phyloP scores from a whole-genome alignment of 179 eudicot species.

The Gypsophila paniculata region DNA sequence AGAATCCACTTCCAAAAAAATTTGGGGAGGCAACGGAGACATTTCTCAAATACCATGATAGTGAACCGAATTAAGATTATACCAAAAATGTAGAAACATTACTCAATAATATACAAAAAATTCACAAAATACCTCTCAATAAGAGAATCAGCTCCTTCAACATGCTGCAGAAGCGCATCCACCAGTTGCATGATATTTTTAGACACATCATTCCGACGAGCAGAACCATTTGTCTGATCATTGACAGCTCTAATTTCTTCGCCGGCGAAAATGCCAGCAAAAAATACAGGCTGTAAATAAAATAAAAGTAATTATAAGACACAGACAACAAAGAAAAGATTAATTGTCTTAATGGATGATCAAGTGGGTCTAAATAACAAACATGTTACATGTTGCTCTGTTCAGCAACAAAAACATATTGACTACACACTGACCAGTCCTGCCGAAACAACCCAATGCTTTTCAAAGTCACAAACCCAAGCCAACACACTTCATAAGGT shows the following conservation, averaged over 20 bases:
- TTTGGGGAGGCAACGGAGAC: too few relatives aligned
- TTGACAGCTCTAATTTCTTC: slow-evolving; percentile 37
- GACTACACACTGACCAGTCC: too few relatives aligned
- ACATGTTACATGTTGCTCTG: slow-evolving; percentile 5
- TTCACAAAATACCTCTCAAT: slow-evolving; percentile 49
- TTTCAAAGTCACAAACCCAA: background rate
- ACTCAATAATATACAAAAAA: background rate
- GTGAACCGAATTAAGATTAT: background rate
- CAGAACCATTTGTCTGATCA: slow-evolving; percentile 33
- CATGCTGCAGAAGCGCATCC: slow-evolving; percentile 46
- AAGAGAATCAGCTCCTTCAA: slow-evolving; percentile 45
- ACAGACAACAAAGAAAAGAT: background rate
- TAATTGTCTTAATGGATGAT: background rate
- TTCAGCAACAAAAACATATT: background rate
- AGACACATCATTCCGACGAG: slow-evolving; percentile 32
- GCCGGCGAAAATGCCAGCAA: slow-evolving; percentile 49
- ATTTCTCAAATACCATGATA: background rate
- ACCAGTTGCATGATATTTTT: slow-evolving; percentile 40
- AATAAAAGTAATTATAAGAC: background rate
- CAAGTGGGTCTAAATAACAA: background rate
- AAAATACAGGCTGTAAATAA: slow-evolving; percentile 73
- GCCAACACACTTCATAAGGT: background rate
- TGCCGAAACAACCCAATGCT: too few relatives aligned
- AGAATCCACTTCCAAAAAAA: background rate
- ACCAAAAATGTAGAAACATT: background rate